Base-by-base conservation (phyloP, 179 eudicot genomes). In the Spinacia oleracea region DNA sequence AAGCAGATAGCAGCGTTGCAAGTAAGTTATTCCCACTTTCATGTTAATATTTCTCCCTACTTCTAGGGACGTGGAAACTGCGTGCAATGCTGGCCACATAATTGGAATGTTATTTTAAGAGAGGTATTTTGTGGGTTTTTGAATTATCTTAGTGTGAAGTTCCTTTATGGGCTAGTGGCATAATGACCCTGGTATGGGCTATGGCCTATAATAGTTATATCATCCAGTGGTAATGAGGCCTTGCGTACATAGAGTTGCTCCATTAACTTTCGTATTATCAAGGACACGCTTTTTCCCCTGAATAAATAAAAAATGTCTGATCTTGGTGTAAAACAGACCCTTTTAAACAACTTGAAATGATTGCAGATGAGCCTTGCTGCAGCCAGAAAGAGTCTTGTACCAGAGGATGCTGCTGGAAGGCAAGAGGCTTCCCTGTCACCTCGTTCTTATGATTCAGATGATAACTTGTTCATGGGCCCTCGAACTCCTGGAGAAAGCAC, bases 341-440 rank as follows among this genome's bases (percentile, higher is more conserved):
- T 63, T 72, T n/a, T 62, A 48, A 62, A 48, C 60, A 16, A 59
- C 50, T 74, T 66, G 27, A 38, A 56, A 16, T 40, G 59, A 29
- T 72, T 89, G 89, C 88, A 94, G 98, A 84, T 70, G 82, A 86
- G 89, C 80, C 87, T 94, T 69, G 88, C 90, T 60, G 91, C 89
- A 77, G 90, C 89, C 40, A 87, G 86, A 80, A 86, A 75, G 78
- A 85, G 85, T 77, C 82, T 84, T 35, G 77, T 81, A 72, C 74
- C 83, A 29, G 88, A 88, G 72, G 80, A 81, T 66, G 64, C 77
- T 63, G 76, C 82, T 21, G 87, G 84, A 74, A 80, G 78, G 66
- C 84, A 68, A 46, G 88, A 86, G 77, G 85, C 78, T 31, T 82
- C 89, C 34, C 83, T 82, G 53, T 87, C 92, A 42, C 90, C 90